Base-by-base conservation (phyloP, 129 eudicot genomes). In the Helianthus tuberosus region DNA sequence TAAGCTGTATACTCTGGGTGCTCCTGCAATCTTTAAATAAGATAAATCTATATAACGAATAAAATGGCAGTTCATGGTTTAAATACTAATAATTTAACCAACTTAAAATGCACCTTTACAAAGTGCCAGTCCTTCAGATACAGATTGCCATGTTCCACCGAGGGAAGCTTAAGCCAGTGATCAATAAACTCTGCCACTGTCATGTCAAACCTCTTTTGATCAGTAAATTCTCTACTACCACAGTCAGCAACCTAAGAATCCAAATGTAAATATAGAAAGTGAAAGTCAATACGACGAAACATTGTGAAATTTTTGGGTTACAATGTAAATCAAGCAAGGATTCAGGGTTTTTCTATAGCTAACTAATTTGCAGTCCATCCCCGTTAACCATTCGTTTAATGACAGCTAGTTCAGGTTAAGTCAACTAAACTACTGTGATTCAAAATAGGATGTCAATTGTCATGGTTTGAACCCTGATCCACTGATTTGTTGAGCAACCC, bases 111-210 rank as follows among this genome's bases (percentile, higher is more conserved):
- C n/a, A 94, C 99, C 99, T 91, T 95, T 6, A 95, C 99, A 78
- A 91, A 91, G 69, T 95, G 99, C 99, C 97, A 95, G 66, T 95
- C 99, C 77, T 95, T 95, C 76, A 95, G 75, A 83, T 95, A 95
- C 76, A 95, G 78, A 48, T 68, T 36, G 32, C 66, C 46, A 55
- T 66, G 57, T 14, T 77, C 74, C 46, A 39, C 43, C 6, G 80
- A 52, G 55, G 77, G 62, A 52, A 76, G 62, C 55, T 79, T 68
- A 6, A 54, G 68, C 97, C 98, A 94, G 9, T 73, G 70, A 8
- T 61, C 72, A 68, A 88, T 69, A 68, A 95, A 95, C 69, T 86
- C 96, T 1, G 97, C 86, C 73, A 95, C 96, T 5, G 96, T 77
- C 96, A 95, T 91, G 46, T 89, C 89, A 4, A 76, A 6, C 71